These are phyloP conservation scores for Hirsutella rhossiliensis DNA, from an alignment of 2,329 filamentous ascomycete species.

Conservation along the genomic window DNA sequence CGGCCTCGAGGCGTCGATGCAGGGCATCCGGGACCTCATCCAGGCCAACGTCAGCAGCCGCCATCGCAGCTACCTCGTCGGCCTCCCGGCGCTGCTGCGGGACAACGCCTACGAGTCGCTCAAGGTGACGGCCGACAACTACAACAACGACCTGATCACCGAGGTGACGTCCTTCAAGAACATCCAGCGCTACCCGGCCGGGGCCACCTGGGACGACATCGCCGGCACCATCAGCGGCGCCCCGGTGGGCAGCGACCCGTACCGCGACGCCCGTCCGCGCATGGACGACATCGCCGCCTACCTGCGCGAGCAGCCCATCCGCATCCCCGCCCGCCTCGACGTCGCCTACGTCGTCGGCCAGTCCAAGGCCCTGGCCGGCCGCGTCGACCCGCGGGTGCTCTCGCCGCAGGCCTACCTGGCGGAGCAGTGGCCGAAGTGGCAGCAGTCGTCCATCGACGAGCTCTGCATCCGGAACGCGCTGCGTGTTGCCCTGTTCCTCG, in stretches of 20 bases:
- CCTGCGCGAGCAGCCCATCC: not conserved
- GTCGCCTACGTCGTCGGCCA: not conserved
- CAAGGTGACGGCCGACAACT: not conserved
- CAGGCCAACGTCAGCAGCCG: not conserved
- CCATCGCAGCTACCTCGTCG: slow-evolving; percentile 1
- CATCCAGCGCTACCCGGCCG: not conserved
- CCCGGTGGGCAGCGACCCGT: not conserved
- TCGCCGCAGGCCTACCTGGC: not conserved
- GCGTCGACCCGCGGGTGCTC: not conserved
- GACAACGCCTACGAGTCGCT: not conserved
- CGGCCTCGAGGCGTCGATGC: not conserved
- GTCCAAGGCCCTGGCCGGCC: not conserved
- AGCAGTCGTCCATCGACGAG: not conserved
- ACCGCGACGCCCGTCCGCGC: not conserved
- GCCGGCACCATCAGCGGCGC: not conserved
- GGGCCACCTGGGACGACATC: not conserved
- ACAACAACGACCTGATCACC: not conserved
- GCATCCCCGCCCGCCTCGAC: not conserved
- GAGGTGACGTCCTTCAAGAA: not conserved
- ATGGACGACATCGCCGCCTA: not conserved
- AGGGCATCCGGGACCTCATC: not conserved
- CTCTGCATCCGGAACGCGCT: not conserved
- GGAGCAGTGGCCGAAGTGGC: not conserved
- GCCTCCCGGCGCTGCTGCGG: not conserved
- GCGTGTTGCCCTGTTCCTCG: not conserved